Evolutionary conservation across 768 basidiomycete genomes (phyloP).

Genomic region (Tylopilus rubrobrunneus): DNA sequence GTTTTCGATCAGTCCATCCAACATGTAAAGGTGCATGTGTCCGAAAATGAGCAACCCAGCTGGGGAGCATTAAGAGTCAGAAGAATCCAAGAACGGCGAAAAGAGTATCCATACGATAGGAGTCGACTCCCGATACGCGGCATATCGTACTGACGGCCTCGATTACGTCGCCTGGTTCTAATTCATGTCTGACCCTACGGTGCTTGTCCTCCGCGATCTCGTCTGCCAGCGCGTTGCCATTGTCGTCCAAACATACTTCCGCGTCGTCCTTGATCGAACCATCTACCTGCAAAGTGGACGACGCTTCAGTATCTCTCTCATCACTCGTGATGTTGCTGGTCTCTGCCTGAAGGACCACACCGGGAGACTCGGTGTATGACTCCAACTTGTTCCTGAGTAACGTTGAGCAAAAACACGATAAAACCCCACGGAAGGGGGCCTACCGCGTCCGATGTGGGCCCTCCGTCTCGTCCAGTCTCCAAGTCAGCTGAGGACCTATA

Average conservation of each 20-base stretch:
- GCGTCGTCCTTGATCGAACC: constrained; percentile 13
- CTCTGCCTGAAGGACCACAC: constrained; percentile 30
- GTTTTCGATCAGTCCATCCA: constrained; percentile 85
- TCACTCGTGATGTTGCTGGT: constrained; percentile 34
- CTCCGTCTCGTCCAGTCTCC: constrained; percentile 90
- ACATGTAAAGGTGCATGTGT: constrained; percentile 79
- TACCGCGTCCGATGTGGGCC: constrained; percentile 85
- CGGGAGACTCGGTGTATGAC: constrained; percentile 44
- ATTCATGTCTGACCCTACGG: constrained; percentile 77
- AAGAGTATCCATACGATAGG: constrained; percentile 61
- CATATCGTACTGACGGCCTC: constrained; percentile 85
- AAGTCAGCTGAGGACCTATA: constrained; percentile 43
- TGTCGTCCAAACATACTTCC: constrained; percentile 13
- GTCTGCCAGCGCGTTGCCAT: constrained; percentile 53
- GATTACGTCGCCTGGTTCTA: constrained; percentile 87
- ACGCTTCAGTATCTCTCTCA: constrained; percentile 38
- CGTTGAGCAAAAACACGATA: not conserved
- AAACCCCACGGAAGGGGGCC: constrained; percentile 5
- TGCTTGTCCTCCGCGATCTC: constrained; percentile 88
- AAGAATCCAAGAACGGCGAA: not conserved
- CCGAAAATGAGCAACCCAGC: constrained; percentile 90
- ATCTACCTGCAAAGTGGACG: constrained; percentile 40
- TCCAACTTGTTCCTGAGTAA: constrained; percentile 70
- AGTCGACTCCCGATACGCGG: constrained; percentile 86
- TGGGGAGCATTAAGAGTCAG: constrained; percentile 3